phyloP scores from a whole-genome alignment of 345 rosid species.

The Brassica carinata region DNA sequence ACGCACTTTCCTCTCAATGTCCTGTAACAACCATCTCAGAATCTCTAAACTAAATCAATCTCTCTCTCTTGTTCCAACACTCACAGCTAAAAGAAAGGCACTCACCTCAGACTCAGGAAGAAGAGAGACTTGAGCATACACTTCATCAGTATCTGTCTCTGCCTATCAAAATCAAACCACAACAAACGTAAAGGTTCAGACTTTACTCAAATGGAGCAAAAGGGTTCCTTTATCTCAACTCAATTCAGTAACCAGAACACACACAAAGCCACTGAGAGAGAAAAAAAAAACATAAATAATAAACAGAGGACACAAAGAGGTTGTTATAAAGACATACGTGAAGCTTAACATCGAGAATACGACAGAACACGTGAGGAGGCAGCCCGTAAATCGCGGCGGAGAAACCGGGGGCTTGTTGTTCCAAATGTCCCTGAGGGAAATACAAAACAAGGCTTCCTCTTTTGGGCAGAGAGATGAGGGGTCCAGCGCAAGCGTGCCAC shows the following conservation, averaged over 20 bases:
- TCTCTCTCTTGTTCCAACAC: neutral
- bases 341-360: conserved; percentile 93
- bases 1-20: conserved; percentile 56
- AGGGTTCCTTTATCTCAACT: conserved; percentile 5
- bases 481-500: conserved; percentile 99
- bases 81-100: neutral
- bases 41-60: neutral
- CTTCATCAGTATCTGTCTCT: conserved; percentile 89
- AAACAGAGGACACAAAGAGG: neutral
- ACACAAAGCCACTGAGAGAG: conserved; percentile 3
- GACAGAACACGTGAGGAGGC: conserved; percentile 82
- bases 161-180: conserved; percentile 55
- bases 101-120: conserved; percentile 81
- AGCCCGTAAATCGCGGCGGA: conserved; percentile 64
- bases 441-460: conserved; percentile 81
- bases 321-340: conserved; percentile 56
- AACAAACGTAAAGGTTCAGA: neutral
- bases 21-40: conserved; percentile 36
- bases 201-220: conserved; percentile 7
- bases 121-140: conserved; percentile 86
- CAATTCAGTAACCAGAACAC: conserved; percentile 18
- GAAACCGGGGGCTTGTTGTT: conserved; percentile 77
- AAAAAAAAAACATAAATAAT: neutral
- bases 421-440: conserved; percentile 95
- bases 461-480: conserved; percentile 84